phyloP scores from a whole-genome alignment of 768 basidiomycete genomes.

The Serendipita sp. region DNA sequence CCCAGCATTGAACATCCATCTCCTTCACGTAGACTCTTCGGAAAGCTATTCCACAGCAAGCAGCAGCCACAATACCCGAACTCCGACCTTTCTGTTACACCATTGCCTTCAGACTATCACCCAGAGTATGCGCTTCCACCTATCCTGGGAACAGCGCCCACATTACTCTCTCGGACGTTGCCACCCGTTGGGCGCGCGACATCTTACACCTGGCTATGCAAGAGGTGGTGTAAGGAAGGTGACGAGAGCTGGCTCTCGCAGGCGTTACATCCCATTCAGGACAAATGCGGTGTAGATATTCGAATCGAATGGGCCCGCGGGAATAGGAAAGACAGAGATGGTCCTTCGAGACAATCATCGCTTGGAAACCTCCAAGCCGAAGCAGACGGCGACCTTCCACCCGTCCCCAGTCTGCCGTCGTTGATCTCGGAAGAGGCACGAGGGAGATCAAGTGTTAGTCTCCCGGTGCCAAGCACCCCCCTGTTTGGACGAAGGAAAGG shows the following conservation, averaged over 20 bases:
- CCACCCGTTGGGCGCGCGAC: neutral
- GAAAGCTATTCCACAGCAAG: neutral
- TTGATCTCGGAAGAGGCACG: neutral
- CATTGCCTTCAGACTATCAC: neutral
- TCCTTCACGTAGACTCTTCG: neutral
- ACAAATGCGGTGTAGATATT: neutral
- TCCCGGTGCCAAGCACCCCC: neutral
- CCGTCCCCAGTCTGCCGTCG: neutral
- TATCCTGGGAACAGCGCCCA: neutral
- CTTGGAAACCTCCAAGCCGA: neutral
- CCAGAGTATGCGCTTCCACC: neutral
- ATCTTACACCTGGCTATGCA: neutral
- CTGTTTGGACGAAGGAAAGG: neutral
- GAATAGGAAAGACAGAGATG: neutral
- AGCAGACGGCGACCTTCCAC: neutral
- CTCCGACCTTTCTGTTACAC: neutral
- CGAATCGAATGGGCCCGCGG: neutral
- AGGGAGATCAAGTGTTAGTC: neutral
- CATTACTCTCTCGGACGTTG: neutral
- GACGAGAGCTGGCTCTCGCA: slow-evolving; percentile 2
- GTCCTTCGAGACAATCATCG: neutral
- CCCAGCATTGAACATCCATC: neutral
- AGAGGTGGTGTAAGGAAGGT: neutral
- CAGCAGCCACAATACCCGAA: neutral
- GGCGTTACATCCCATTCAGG: neutral